These are phyloP conservation scores for Suillus lakei DNA, from an alignment of 768 basidiomycete species.

Conservation along the genomic window DNA sequence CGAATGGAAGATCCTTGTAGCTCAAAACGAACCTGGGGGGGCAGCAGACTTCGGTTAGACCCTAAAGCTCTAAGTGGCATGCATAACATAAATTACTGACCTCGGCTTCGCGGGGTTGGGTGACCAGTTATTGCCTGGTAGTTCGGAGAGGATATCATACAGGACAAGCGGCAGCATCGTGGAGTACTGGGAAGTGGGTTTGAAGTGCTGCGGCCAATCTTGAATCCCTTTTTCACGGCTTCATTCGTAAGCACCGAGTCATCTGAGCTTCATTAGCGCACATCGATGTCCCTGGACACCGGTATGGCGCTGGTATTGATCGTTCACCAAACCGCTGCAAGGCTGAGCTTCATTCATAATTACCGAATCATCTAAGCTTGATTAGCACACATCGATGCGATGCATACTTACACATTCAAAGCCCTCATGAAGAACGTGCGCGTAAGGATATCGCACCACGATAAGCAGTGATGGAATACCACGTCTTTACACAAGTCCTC, in stretches of 20 bases:
- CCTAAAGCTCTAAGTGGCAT: neutral
- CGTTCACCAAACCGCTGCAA: no score
- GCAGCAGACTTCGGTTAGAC: neutral
- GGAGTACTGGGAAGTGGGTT: neutral
- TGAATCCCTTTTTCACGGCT: neutral
- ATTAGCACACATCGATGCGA: constrained; percentile 18
- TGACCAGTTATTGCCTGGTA: constrained; percentile 37
- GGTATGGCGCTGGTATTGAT: neutral
- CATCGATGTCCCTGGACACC: neutral
- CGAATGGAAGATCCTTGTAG: constrained; percentile 38
- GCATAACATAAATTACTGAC: constrained; percentile 18
- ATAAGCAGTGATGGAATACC: no score
- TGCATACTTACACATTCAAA: no score
- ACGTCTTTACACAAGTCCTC: no score
- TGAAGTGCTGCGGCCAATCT: neutral
- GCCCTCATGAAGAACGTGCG: no score
- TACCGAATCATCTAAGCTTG: no score
- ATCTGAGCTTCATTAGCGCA: neutral
- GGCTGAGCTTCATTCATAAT: no score
- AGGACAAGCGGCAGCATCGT: constrained; percentile 35
- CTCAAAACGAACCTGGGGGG: constrained; percentile 34
- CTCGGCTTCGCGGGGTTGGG: constrained; percentile 45
- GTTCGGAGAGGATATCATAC: constrained; percentile 41
- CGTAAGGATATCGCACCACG: no score
- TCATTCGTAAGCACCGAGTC: neutral